phyloP scores from a whole-genome alignment of 768 basidiomycete species.

The Leccinum pellstonianum region DNA sequence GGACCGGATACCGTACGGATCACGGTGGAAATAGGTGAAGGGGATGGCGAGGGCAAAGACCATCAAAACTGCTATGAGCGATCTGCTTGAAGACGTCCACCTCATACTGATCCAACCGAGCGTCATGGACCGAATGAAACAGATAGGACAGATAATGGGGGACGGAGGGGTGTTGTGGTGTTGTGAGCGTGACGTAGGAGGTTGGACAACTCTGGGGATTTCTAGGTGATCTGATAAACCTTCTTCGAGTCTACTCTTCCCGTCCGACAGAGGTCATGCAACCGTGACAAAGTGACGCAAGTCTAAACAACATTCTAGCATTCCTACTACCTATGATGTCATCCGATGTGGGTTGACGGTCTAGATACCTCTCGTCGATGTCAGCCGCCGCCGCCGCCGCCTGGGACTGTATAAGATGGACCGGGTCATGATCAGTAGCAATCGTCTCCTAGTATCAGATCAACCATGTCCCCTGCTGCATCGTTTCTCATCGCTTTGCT shows the following conservation, averaged over 20 bases:
- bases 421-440: background rate
- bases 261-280: background rate
- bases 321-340: background rate
- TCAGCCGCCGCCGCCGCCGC: background rate
- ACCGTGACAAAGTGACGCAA: background rate
- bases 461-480: background rate
- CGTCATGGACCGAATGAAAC: no score
- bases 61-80: no score
- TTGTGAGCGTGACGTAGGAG: no score
- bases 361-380: background rate
- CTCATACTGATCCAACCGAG: no score
- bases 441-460: background rate
- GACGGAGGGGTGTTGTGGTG: no score
- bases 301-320: background rate
- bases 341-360: background rate
- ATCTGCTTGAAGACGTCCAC: no score
- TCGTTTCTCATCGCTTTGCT: slow-evolving; percentile 39
- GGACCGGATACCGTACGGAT: no score
- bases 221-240: background rate
- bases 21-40: no score
- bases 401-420: background rate
- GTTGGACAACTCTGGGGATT: background rate
- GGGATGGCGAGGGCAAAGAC: no score
- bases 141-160: no score
- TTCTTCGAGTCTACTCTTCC: background rate